Evolutionary conservation across 805 yeast species (phyloP), one percentile per base, ranked within the genome.

Genomic region (Debaryomyces tyrocola): DNA sequence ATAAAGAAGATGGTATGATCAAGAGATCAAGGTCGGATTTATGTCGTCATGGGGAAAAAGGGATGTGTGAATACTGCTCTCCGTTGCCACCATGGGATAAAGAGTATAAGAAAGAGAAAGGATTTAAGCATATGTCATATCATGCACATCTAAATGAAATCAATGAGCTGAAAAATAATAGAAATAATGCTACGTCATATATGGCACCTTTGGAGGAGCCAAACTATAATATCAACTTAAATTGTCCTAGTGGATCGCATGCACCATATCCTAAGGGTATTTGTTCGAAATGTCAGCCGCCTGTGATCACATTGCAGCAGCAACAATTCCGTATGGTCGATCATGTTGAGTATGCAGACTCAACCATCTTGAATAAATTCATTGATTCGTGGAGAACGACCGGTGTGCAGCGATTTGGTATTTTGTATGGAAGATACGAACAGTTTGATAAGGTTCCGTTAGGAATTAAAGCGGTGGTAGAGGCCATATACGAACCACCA

Each of bases 11-110:
- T 37, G 99, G 99, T 0, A 70, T 86, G 45, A 89, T 94, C 46
- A 66, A 75, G 24, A 77, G 99, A 29, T 66, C 72, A 33, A 76
- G 73, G 51, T 79, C 89, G 1, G 56, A 64, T 2, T 70, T 90
- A 50, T 92, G 99, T 66, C 80, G 84, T 49, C 99, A 94, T 63
- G 87, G 92, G 2, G 92, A 84, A 33, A 85, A 85, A 56, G 99
- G 98, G 1, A 94, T 94, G 98, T 94, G 99, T 66, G 99, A 94
- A 60, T 90, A 90, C 62, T 94, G 98, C 64, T 83, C 95, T 29
- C 97, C 98, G 0, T 69, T 94, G 43, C 97, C 96, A 31, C 98
- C 99, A 2, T 94, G 92, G 89, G 97, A 94, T 64, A 77, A 77
- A 52, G 80, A 76, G 18, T 92, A 90, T 62, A 84, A 84, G 52